Evolutionary conservation across 306 rosid species (phyloP).

Genomic region (Aeschynomene evenia): DNA sequence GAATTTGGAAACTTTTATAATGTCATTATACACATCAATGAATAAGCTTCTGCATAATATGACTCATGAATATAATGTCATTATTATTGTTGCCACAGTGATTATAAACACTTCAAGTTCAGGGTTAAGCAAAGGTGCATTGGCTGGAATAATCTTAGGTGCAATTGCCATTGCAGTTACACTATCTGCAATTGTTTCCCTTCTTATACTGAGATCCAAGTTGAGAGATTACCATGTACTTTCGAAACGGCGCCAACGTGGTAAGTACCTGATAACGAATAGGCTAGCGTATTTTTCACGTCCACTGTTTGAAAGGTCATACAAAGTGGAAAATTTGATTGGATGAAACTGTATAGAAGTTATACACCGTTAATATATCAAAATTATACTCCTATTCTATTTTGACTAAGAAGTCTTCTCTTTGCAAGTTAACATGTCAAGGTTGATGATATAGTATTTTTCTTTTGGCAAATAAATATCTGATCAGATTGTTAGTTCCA

Average conservation of each 20-base stretch:
- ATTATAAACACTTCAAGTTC: conserved; percentile 28
- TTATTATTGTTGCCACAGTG: conserved; percentile 48
- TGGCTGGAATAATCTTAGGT: conserved; percentile 71
- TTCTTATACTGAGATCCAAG: conserved; percentile 52
- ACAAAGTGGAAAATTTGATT: no score
- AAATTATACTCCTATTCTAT: no score
- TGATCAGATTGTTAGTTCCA: no score
- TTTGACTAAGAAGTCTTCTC: not conserved
- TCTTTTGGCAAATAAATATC: no score
- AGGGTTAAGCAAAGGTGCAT: conserved; percentile 66
- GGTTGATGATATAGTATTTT: no score
- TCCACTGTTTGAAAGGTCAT: no score
- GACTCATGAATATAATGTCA: not conserved
- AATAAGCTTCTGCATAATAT: not conserved
- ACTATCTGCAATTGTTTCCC: conserved; percentile 57
- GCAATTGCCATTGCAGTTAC: conserved; percentile 56
- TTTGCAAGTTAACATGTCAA: not conserved
- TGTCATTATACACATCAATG: not conserved
- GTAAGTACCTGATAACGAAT: conserved; percentile 55
- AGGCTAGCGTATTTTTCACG: not conserved
- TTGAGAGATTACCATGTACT: conserved; percentile 30
- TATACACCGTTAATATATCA: no score
- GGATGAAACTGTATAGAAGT: no score
- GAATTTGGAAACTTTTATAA: not conserved
- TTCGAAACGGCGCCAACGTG: conserved; percentile 45